A percentile compares a stretch with the other conserved stretches of the same genome.
Conservation (phyloP, 2,329 filamentous ascomycete genomes). For the Cladophialophora immunda region DNA sequence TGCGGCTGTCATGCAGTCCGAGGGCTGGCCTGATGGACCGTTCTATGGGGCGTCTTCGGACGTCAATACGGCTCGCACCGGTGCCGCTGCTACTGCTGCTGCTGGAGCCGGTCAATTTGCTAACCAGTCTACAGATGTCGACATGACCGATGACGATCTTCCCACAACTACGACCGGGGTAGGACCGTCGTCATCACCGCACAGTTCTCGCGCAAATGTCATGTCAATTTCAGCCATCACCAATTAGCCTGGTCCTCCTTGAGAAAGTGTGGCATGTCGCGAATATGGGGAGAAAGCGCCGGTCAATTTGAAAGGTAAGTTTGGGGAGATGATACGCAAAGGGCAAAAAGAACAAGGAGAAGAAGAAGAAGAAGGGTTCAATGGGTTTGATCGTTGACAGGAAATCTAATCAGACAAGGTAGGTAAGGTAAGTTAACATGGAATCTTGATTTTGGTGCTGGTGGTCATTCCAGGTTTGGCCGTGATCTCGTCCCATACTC, state of each 20-base stretch:
- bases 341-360: background rate
- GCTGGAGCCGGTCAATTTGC: too few species aligned
- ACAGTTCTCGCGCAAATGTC: background rate
- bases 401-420: background rate
- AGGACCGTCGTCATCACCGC: background rate
- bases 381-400: background rate
- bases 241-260: background rate
- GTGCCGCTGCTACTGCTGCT: too few species aligned
- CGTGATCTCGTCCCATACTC: background rate
- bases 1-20: too few species aligned
- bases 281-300: background rate
- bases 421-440: background rate
- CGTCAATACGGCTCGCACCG: too few species aligned
- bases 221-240: background rate
- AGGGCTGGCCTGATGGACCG: too few species aligned
- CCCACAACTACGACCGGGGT: background rate
- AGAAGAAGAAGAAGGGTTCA: background rate
- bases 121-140: background rate
- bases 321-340: background rate
- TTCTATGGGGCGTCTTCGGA: too few species aligned
- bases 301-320: background rate
- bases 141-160: background rate
- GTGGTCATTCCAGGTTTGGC: background rate
- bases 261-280: background rate
- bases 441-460: background rate